Evolutionary conservation across 495 filamentous ascomycete species (phyloP).

Genomic region (Parmelia sp.): DNA sequence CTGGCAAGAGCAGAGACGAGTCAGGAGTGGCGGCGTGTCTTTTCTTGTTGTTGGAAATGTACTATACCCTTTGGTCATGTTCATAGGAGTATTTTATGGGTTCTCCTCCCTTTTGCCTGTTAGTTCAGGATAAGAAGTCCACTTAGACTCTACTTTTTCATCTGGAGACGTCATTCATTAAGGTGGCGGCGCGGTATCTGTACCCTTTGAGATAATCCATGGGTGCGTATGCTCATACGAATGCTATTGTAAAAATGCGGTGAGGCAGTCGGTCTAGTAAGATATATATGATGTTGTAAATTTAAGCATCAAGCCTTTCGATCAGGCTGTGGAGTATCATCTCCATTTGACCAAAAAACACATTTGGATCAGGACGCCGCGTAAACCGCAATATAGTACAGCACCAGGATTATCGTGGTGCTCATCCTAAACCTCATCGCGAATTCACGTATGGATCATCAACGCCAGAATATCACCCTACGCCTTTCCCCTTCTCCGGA

Average conservation of each 20-base stretch:
- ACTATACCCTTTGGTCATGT: conserved; percentile 20
- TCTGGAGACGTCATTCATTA: not conserved
- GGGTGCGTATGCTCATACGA: too few species aligned
- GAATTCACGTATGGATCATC: not conserved
- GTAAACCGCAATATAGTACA: not conserved
- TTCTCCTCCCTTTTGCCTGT: not conserved
- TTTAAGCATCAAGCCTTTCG: not conserved
- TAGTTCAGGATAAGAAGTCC: not conserved
- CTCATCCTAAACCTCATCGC: conserved; percentile 1
- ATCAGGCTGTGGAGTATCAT: not conserved
- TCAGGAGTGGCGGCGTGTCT: not conserved
- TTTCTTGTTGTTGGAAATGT: conserved; percentile 4
- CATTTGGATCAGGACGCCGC: not conserved
- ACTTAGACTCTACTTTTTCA: not conserved
- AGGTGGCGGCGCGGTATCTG: not conserved
- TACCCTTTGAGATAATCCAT: too few species aligned
- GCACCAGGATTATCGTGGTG: not conserved
- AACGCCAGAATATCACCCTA: conserved; percentile 7
- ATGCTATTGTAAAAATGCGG: too few species aligned
- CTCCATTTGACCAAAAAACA: not conserved
- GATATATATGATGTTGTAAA: not conserved
- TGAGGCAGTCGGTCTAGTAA: too few species aligned
- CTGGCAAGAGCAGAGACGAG: not conserved
- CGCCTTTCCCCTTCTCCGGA: conserved; percentile 40
- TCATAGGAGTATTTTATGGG: conserved; percentile 5